Conservation (phyloP, 2,329 filamentous ascomycete genomes). For the Leptosphaerulina australis region DNA sequence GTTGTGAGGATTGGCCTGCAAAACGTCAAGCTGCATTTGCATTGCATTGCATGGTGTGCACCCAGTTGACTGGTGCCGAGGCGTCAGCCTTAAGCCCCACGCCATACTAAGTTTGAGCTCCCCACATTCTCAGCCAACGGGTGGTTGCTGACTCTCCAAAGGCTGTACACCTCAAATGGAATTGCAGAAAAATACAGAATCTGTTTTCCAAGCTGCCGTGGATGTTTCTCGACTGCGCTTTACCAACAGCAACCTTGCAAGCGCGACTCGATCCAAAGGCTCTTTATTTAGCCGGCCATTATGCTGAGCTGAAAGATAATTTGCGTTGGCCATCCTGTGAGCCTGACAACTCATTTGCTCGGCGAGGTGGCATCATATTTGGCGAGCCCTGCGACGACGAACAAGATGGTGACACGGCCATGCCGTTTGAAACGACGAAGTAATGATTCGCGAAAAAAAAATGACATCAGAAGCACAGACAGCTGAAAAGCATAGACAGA, state of each 20-base stretch:
- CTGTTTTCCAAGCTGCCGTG: conserved; percentile 9
- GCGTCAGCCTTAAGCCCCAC: conserved; percentile 22
- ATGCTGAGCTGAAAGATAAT: conserved; percentile 20
- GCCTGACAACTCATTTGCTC: conserved; percentile 33
- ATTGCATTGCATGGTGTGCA: conserved; percentile 22
- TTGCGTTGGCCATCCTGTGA: conserved; percentile 31
- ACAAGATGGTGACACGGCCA: conserved; percentile 20
- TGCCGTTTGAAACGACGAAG: conserved; percentile 12
- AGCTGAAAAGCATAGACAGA: conserved; percentile 17
- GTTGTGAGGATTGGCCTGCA: conserved; percentile 42
- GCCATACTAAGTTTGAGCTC: conserved; percentile 38
- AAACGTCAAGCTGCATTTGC: conserved; percentile 42
- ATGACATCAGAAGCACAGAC: conserved; percentile 38
- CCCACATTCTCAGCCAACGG: conserved; percentile 26
- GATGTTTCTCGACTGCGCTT: conserved; percentile 4
- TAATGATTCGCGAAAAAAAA: conserved; percentile 4
- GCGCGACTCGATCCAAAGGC: conserved; percentile 5
- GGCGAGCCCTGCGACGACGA: conserved; percentile 10
- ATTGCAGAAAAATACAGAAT: conserved; percentile 3
- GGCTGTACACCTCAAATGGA: conserved; percentile 14
- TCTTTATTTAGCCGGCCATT: conserved; percentile 16
- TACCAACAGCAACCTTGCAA: conserved; percentile 11
- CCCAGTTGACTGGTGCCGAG: conserved; percentile 33
- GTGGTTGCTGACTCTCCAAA: conserved; percentile 40
- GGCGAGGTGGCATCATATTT: conserved; percentile 17